phyloP scores from a whole-genome alignment of 257 asterid species.

The Scutellaria minor region DNA sequence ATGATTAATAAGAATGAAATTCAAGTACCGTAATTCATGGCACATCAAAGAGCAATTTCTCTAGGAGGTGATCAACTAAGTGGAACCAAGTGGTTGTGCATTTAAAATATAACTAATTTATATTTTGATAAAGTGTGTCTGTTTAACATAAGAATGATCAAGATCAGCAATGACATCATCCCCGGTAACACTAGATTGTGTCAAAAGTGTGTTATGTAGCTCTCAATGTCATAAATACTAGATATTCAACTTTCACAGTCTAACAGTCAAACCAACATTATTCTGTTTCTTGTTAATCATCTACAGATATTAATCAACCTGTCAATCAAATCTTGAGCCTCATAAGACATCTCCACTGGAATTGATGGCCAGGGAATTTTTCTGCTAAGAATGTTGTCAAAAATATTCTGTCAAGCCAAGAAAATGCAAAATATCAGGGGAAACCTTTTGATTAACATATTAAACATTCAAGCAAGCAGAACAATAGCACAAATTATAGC shows the following conservation, averaged over 20 bases:
- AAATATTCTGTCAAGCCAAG: constrained; percentile 65
- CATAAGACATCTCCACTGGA: constrained; percentile 78
- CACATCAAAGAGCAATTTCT: constrained; percentile 21
- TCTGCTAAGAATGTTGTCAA: constrained; percentile 86
- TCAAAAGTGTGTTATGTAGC: constrained; percentile 27
- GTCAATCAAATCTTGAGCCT: constrained; percentile 83
- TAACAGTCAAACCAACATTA: neutral
- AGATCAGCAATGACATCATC: constrained; percentile 13
- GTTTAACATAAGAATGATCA: constrained; percentile 6
- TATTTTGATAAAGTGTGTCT: neutral
- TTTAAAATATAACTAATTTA: neutral
- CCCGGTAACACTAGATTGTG: neutral
- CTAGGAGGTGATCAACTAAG: neutral
- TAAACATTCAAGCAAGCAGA: constrained; percentile 24
- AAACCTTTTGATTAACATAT: neutral
- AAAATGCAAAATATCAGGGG: constrained; percentile 27
- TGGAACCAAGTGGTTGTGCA: constrained; percentile 16
- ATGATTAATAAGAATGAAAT: constrained; percentile 20
- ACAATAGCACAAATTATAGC: constrained; percentile 22
- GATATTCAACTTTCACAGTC: constrained; percentile 19
- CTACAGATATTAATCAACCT: constrained; percentile 54
- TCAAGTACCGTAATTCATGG: constrained; percentile 24
- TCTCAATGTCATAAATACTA: constrained; percentile 30
- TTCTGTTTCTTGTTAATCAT: constrained; percentile 16
- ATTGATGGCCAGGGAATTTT: constrained; percentile 90